phyloP scores from a whole-genome alignment of 2,329 filamentous ascomycete genomes.

The Arthrobotrys entomopaga region DNA sequence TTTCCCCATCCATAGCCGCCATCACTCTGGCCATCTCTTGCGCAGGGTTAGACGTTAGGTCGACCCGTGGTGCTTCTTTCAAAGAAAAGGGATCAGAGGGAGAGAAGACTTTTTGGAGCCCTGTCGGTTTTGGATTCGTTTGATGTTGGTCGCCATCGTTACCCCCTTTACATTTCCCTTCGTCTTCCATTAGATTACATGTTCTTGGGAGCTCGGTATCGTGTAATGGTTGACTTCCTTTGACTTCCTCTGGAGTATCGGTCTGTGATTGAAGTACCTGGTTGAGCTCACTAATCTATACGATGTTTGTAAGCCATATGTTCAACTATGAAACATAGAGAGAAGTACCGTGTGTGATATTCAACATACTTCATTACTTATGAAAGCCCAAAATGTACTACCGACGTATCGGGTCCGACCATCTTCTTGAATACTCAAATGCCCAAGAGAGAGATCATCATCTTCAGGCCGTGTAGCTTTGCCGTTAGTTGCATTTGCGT shows the following conservation, averaged over 20 bases:
- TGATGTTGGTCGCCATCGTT: neutral
- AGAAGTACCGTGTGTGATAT: neutral
- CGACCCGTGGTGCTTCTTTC: conserved; percentile 13
- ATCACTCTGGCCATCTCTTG: conserved; percentile 42
- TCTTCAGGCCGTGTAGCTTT: conserved; percentile 27
- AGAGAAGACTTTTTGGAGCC: neutral
- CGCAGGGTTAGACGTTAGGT: conserved; percentile 3
- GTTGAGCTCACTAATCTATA: conserved; percentile 58
- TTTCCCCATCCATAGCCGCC: conserved; percentile 41
- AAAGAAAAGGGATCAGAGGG: conserved; percentile 22
- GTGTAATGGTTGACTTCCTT: neutral
- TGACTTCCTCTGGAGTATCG: conserved; percentile 8
- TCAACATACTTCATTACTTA: conserved; percentile 56
- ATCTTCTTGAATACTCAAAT: conserved; percentile 59
- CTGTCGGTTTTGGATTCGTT: neutral
- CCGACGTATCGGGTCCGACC: conserved; percentile 59
- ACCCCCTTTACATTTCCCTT: conserved; percentile 5
- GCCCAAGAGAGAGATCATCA: conserved; percentile 57
- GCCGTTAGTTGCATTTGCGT: neutral
- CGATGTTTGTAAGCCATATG: conserved; percentile 4
- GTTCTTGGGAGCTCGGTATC: conserved; percentile 16
- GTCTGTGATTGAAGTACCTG: conserved; percentile 56
- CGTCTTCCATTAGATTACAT: conserved; percentile 50
- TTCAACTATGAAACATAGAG: neutral
- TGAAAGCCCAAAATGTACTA: conserved; percentile 59